Percentiles rank a stretch among this genome's conserved stretches.
Evolutionary conservation across 2,329 filamentous ascomycete genomes (phyloP).

Genomic region (Phyllosticta ampelicida): DNA sequence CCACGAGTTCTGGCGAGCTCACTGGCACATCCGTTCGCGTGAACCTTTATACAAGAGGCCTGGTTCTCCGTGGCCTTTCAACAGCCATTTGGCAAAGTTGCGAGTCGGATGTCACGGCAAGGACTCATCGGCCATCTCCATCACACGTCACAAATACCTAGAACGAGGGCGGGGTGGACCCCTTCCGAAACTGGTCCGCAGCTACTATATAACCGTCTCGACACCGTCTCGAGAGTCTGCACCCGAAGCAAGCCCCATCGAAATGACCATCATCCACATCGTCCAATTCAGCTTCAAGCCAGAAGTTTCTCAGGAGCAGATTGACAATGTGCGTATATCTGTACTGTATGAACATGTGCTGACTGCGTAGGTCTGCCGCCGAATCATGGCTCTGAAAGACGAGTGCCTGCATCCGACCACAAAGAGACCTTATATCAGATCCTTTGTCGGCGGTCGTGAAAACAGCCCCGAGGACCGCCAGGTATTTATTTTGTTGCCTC

Average conservation of each 20-base stretch:
- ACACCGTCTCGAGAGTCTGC: not conserved
- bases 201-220: not conserved
- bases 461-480: slow-evolving; percentile 51
- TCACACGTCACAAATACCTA: not conserved
- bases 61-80: too few species aligned
- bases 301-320: slow-evolving; percentile 35
- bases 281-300: slow-evolving; percentile 58
- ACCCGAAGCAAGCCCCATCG: slow-evolving; percentile 9
- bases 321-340: slow-evolving; percentile 43
- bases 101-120: not conserved
- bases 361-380: slow-evolving; percentile 39
- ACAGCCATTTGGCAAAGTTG: not conserved
- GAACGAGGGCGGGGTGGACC: not conserved
- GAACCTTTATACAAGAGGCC: too few species aligned
- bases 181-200: not conserved
- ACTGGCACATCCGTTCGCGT: too few species aligned
- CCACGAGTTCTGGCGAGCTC: too few species aligned
- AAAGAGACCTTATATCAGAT: slow-evolving; percentile 49
- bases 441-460: slow-evolving; percentile 48
- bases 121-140: not conserved
- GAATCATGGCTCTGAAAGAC: slow-evolving; percentile 47
- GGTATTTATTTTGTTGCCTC: slow-evolving; percentile 30
- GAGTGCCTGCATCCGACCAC: slow-evolving; percentile 50
- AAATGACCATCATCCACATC: slow-evolving; percentile 56
- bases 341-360: slow-evolving; percentile 6